Evolutionary conservation across 495 filamentous ascomycete genomes (phyloP).

Genomic region (Tuber melanosporum): DNA sequence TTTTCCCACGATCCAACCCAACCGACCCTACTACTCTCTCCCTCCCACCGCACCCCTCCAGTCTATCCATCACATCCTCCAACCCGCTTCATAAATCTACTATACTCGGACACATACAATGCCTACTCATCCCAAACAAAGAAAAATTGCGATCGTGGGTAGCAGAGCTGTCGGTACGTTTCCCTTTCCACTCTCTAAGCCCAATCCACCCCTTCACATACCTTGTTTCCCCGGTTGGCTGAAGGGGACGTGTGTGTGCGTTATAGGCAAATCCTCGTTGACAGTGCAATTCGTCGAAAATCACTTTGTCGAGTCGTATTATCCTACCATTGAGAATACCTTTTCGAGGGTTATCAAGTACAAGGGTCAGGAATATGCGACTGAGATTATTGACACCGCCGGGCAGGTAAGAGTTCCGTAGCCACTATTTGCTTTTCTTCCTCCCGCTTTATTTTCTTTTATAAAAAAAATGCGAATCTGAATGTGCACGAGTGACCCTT

Average conservation of each 20-base stretch:
- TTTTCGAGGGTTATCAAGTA: constrained; percentile 91
- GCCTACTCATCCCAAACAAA: constrained; percentile 80
- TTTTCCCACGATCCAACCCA: neutral
- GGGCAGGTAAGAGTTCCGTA: constrained; percentile 65
- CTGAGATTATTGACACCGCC: constrained; percentile 97
- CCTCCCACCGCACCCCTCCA: neutral
- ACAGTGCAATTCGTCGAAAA: constrained; percentile 97
- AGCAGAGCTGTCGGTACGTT: constrained; percentile 89
- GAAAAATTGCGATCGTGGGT: constrained; percentile 97
- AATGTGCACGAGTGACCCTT: constrained; percentile 11
- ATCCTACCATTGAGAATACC: constrained; percentile 98
- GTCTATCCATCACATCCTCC: neutral
- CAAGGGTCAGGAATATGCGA: constrained; percentile 87
- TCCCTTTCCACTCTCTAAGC: constrained; percentile 14
- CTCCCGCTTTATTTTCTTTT: constrained; percentile 6
- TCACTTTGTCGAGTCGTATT: constrained; percentile 98
- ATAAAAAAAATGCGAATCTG: neutral
- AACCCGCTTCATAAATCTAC: neutral
- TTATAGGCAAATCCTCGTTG: constrained; percentile 87
- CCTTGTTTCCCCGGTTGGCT: neutral
- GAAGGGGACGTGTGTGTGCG: neutral
- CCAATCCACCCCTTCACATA: constrained; percentile 7
- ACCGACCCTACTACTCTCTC: neutral
- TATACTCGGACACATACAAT: constrained; percentile 47
- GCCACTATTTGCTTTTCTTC: constrained; percentile 8